Conservation (phyloP, 2,329 filamentous ascomycete genomes). For the Coleophoma cylindrospora region DNA sequence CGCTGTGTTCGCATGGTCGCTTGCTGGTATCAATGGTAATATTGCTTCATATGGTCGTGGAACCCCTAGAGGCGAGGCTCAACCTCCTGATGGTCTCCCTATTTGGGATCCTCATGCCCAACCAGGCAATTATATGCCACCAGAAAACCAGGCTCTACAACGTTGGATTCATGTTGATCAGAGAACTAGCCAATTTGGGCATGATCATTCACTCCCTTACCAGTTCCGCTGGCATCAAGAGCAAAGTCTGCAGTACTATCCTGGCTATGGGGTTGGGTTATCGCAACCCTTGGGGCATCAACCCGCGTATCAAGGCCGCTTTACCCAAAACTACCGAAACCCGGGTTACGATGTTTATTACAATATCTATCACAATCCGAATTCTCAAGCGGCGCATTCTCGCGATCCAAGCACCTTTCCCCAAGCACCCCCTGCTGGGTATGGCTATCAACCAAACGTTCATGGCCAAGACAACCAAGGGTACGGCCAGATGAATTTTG, state of each 20-base stretch:
- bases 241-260: slow-evolving; percentile 1
- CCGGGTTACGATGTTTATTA: not conserved
- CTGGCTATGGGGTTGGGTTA: slow-evolving; percentile 1
- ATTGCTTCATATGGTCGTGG: slow-evolving; percentile 61
- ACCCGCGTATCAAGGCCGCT: not conserved
- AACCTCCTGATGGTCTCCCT: slow-evolving; percentile 55
- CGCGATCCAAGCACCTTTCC: not conserved
- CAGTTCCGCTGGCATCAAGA: slow-evolving; percentile 12
- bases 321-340: not conserved
- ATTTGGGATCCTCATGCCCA: slow-evolving; percentile 47
- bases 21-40: slow-evolving; percentile 75
- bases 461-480: not conserved
- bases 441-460: not conserved
- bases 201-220: slow-evolving; percentile 7
- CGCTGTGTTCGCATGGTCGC: slow-evolving; percentile 81
- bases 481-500: not conserved
- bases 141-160: slow-evolving; percentile 29
- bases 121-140: slow-evolving; percentile 26
- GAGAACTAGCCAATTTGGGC: slow-evolving; percentile 8
- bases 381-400: not conserved
- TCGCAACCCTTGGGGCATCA: not conserved
- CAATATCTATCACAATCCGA: not conserved
- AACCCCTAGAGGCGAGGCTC: slow-evolving; percentile 55
- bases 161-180: slow-evolving; percentile 12
- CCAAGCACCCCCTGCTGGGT: not conserved